A percentile compares a stretch with the other conserved stretches of the same genome.
These are phyloP conservation scores for Kwoniella dendrophila DNA, from an alignment of 768 basidiomycete species.

Conservation along the genomic window DNA sequence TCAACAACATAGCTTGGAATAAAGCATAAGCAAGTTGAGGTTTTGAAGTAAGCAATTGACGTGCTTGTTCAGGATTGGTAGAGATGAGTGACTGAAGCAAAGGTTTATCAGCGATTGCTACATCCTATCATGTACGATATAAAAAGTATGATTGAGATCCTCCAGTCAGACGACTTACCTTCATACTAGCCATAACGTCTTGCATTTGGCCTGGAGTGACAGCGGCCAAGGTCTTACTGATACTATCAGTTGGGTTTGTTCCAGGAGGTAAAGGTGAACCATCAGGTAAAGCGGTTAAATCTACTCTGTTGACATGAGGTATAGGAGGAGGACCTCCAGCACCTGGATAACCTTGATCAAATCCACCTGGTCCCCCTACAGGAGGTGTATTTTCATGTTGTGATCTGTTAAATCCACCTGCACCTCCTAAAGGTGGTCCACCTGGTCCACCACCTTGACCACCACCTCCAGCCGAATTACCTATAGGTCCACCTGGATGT, in stretches of 20 bases:
- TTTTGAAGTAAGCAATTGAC: constrained; percentile 72
- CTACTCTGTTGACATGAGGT: constrained; percentile 22
- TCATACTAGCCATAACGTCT: constrained; percentile 97
- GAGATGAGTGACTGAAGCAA: constrained; percentile 78
- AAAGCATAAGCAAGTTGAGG: constrained; percentile 95
- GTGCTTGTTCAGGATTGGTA: constrained; percentile 86
- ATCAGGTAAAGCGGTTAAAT: constrained; percentile 68
- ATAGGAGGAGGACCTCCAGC: constrained; percentile 14
- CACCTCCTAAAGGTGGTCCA: background rate
- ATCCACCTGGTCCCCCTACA: constrained; percentile 22
- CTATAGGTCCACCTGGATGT: constrained; percentile 23
- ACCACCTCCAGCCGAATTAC: constrained; percentile 30
- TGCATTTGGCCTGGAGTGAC: constrained; percentile 82
- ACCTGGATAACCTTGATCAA: constrained; percentile 12
- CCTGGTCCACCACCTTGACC: constrained; percentile 8
- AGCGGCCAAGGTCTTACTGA: constrained; percentile 79
- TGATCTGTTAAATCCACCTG: constrained; percentile 5
- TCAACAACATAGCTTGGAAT: constrained; percentile 88
- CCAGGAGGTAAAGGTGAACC: constrained; percentile 77
- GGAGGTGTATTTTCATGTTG: constrained; percentile 18
- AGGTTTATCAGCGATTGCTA: background rate
- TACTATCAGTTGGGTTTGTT: constrained; percentile 72
- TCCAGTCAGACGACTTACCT: constrained; percentile 63
- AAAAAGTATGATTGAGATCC: background rate
- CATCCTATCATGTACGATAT: background rate